Percentiles rank a stretch among this genome's conserved stretches.
These are phyloP conservation scores for Fusarium sp. DNA, from an alignment of 2,329 filamentous ascomycete genomes.

Conservation along the genomic window DNA sequence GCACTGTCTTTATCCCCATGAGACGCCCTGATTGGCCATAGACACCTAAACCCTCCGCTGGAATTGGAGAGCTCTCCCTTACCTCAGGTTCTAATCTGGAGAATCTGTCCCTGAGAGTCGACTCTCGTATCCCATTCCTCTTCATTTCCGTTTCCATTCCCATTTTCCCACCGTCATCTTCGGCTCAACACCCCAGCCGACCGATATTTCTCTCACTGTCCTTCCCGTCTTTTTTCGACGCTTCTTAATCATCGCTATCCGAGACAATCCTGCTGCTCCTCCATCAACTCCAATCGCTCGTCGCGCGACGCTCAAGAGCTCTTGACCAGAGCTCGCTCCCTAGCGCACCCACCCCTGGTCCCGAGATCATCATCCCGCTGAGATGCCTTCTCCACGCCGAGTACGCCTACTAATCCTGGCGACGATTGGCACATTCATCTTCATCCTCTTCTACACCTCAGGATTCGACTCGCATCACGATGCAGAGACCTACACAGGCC, in stretches of 20 bases:
- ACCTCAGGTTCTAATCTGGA: conserved; percentile 14
- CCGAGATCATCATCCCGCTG: conserved; percentile 29
- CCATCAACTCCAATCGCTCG: not conserved
- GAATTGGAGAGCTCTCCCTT: conserved; percentile 34
- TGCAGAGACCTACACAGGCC: conserved; percentile 55
- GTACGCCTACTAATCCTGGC: conserved; percentile 73
- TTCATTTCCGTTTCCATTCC: conserved; percentile 7
- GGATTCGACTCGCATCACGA: conserved; percentile 62
- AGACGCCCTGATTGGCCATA: conserved; percentile 17
- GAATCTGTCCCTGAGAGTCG: conserved; percentile 14
- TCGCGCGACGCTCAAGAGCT: conserved; percentile 17
- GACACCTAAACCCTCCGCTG: conserved; percentile 10
- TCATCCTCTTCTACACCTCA: conserved; percentile 78
- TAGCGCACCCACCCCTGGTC: conserved; percentile 26
- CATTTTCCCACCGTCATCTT: conserved; percentile 6
- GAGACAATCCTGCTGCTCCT: not conserved
- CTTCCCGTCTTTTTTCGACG: not conserved
- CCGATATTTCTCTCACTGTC: conserved; percentile 15
- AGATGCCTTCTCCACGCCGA: conserved; percentile 77
- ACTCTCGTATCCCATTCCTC: conserved; percentile 25
- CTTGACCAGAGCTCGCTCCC: conserved; percentile 45
- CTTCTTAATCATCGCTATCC: conserved; percentile 8
- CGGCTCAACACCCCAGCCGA: conserved; percentile 15
- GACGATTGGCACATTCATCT: conserved; percentile 70
- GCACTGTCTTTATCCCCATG: conserved; percentile 2